phyloP scores from a whole-genome alignment of 164 flowering plant species.

The Vitis vinifera region ASM3070453v1 NC_081809.1:17567501-17568000 shows the following conservation, averaged over 20 bases:
- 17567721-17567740: neutral
- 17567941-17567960: too few relatives aligned
- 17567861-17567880: constrained; percentile 13
- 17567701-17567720: constrained; percentile 1
- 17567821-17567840: constrained; percentile 2
- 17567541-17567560: constrained; percentile 2
- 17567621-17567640: constrained; percentile 5
- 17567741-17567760: neutral
- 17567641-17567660: constrained; percentile 10
- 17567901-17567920: constrained; percentile 17
- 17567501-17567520: constrained; percentile 15
- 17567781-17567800: neutral
- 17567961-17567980: neutral
- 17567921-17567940: constrained; percentile 3
- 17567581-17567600: neutral
- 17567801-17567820: constrained; percentile 9
- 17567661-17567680: constrained; percentile 11
- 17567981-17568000: neutral
- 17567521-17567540: constrained; percentile 7
- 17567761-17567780: neutral
- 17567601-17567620: neutral
- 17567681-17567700: neutral
- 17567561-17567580: constrained; percentile 2
- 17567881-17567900: constrained; percentile 18
- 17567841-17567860: constrained; percentile 17